Evolutionary conservation across 2,329 filamentous ascomycete genomes (phyloP).

Genomic region (Botryosphaeria dothidea): DNA sequence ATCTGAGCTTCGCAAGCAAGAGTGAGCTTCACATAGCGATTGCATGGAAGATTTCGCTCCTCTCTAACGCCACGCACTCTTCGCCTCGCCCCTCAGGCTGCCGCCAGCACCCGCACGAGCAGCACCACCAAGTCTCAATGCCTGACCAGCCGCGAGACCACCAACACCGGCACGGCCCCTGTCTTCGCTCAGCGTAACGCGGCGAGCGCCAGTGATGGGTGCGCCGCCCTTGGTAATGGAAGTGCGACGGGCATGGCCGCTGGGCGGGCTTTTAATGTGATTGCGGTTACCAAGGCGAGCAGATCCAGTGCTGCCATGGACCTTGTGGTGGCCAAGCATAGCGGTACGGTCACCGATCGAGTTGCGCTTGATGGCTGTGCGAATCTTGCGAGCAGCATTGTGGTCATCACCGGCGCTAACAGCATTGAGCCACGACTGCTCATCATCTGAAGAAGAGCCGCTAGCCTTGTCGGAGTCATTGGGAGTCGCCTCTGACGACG

Average conservation of each 20-base stretch:
- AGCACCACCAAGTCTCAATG: slow-evolving; percentile 26
- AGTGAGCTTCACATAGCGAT: neutral
- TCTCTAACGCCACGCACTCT: slow-evolving; percentile 21
- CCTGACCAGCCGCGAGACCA: slow-evolving; percentile 33
- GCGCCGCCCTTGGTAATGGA: slow-evolving; percentile 60
- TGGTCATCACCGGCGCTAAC: slow-evolving; percentile 32
- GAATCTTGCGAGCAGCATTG: slow-evolving; percentile 56
- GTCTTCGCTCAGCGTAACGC: slow-evolving; percentile 35
- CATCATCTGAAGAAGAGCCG: slow-evolving; percentile 47
- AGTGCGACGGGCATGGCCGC: slow-evolving; percentile 63
- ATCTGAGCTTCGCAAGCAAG: no score
- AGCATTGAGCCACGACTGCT: slow-evolving; percentile 46
- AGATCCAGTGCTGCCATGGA: slow-evolving; percentile 59
- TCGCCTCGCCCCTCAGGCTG: slow-evolving; percentile 19
- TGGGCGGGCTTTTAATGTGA: slow-evolving; percentile 62
- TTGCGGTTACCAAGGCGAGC: slow-evolving; percentile 66
- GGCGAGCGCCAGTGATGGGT: slow-evolving; percentile 38
- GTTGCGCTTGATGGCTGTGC: slow-evolving; percentile 59
- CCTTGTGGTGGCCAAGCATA: slow-evolving; percentile 50
- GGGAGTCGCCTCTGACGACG: slow-evolving; percentile 28
- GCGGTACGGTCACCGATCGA: slow-evolving; percentile 47
- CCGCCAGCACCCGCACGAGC: slow-evolving; percentile 18
- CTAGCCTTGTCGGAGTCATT: slow-evolving; percentile 37
- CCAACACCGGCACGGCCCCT: slow-evolving; percentile 26
- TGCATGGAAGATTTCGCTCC: neutral